Base-by-base conservation (phyloP, 192 early-diverging fungal species). In the Ambispora gerdemannii region DNA sequence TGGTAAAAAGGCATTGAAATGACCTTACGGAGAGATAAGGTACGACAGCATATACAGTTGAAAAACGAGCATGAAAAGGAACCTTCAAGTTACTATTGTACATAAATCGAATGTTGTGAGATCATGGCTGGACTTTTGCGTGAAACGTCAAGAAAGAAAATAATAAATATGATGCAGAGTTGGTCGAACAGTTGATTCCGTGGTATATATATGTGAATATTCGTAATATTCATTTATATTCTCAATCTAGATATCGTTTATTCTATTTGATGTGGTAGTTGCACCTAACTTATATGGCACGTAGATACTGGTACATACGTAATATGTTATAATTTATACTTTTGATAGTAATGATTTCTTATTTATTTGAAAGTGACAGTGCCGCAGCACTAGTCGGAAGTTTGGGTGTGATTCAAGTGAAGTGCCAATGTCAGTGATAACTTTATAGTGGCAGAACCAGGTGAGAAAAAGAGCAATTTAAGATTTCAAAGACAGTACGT, bases 61-160 rank as follows among this genome's bases (percentile, higher is more conserved):
- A 80, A 2, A 75, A 90, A 59, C 80, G 88, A 63, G 78, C 83
- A 53, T 92, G 91, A 89, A 81, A 84, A 31, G 83, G 81, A 33
- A 82, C 30, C 84, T 82, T 70, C 86, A 88, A 63, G 95, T 98
- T 59, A 98, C 96, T 0, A 90, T 97, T 63, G 92, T 97, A 35
- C 96, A 98, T 89, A 98, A 98, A 80, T 95, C 93, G 51, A 98
- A 98, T 63, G 96, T 98, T 7, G 80, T 98, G 53, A 91, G 89
- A 81, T 97, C 11, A 92, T 93, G 2, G 96, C 97, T 75, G 96
- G 96, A n/a, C 81, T 98, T 72, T 98, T 92, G 87, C 88, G 96
- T 65, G 96, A 98, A 79, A 91, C 90, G 88, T 91, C 72, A 84
- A 92, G 69, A 84, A 86, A 38, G 90, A 88, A 51, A 74, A 83